These are phyloP conservation scores for Terana coerulea DNA, from an alignment of 768 basidiomycete genomes.

Conservation along the genomic window DNA sequence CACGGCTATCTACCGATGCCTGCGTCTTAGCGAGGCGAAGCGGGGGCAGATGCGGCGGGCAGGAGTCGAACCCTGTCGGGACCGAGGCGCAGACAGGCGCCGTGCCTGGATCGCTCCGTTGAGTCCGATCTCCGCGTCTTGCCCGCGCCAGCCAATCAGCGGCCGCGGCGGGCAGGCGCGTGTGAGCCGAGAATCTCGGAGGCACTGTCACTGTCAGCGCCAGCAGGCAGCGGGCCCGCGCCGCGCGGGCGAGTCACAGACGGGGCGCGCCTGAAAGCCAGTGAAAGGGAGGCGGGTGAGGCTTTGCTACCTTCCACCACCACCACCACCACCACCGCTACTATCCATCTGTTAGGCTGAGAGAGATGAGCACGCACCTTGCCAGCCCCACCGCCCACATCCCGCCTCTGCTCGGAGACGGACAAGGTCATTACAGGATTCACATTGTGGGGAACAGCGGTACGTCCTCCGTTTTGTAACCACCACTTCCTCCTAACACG, in stretches of 20 bases:
- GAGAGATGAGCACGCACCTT: too few species aligned
- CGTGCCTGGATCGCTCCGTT: background rate
- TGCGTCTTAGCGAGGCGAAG: too few species aligned
- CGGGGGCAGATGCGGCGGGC: too few species aligned
- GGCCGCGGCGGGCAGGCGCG: too few species aligned
- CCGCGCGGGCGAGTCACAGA: background rate
- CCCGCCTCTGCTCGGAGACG: constrained; percentile 34
- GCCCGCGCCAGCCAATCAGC: background rate
- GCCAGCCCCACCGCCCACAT: background rate
- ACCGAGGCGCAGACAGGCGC: background rate
- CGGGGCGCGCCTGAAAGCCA: too few species aligned
- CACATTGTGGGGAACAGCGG: constrained; percentile 52
- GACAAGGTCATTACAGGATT: constrained; percentile 42
- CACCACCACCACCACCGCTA: background rate
- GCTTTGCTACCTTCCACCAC: background rate
- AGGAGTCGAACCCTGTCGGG: background rate
- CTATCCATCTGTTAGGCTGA: too few species aligned
- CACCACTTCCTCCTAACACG: background rate
- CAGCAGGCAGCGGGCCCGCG: background rate
- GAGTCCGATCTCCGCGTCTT: background rate
- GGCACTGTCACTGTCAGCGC: background rate
- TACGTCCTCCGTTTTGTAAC: constrained; percentile 26
- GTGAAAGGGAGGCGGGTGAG: background rate
- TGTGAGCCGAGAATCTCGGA: too few species aligned
- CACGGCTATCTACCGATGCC: too few species aligned